Conservation (phyloP, 2,329 filamentous ascomycete species). For the Ciborinia camelliae region DNA sequence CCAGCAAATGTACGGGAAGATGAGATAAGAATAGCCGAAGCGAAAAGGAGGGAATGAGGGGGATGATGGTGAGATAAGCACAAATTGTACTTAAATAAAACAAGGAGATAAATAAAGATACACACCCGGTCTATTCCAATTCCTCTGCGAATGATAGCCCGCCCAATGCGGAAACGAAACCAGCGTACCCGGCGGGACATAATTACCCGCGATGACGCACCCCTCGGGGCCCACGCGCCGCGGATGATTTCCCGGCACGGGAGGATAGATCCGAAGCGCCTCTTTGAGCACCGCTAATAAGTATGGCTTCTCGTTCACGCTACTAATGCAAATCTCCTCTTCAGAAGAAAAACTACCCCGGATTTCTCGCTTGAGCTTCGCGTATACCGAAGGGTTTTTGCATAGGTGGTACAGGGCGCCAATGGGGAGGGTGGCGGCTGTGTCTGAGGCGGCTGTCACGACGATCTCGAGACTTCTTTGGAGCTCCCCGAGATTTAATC, state of each 20-base stretch:
- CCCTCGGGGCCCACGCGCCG: background rate
- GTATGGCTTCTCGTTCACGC: background rate
- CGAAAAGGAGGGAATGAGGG: background rate
- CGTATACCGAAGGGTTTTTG: background rate
- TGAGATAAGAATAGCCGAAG: background rate
- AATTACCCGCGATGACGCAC: background rate
- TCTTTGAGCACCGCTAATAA: background rate
- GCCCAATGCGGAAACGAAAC: background rate
- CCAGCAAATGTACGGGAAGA: too few species aligned
- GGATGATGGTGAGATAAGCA: too few species aligned
- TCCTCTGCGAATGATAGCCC: background rate
- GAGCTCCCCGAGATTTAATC: background rate
- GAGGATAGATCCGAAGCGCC: background rate
- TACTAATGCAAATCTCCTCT: background rate
- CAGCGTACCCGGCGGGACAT: background rate
- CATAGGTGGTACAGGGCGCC: background rate
- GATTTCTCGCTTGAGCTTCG: background rate
- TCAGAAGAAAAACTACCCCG: background rate
- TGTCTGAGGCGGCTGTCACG: background rate
- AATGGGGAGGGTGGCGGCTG: background rate
- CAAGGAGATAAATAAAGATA: too few species aligned
- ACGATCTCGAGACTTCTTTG: background rate
- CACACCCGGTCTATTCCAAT: background rate
- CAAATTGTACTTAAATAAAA: too few species aligned
- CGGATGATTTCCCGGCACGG: background rate